Evolutionary conservation across 2,329 filamentous ascomycete genomes (phyloP).

Genomic region (Sarocladium oryzae): DNA sequence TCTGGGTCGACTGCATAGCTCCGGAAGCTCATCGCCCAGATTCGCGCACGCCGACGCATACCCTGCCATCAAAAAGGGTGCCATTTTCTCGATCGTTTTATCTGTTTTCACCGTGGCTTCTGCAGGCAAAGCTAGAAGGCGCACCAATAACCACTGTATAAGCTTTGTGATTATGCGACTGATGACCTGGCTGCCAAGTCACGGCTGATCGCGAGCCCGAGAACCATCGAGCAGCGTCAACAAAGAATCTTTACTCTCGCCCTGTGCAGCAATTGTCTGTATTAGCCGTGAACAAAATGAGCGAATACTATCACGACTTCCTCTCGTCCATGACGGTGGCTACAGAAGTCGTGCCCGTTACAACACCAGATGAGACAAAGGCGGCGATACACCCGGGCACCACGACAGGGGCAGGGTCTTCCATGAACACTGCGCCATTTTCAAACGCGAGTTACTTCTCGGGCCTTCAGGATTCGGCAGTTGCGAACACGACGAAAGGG

Average conservation of each 20-base stretch:
- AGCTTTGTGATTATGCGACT: not conserved
- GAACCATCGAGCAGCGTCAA: not conserved
- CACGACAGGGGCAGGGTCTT: constrained; percentile 10
- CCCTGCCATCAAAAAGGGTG: too few species aligned
- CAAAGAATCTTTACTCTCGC: not conserved
- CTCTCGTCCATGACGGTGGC: constrained; percentile 47
- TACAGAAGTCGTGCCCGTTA: constrained; percentile 30
- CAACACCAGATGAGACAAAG: constrained; percentile 33
- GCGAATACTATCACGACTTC: constrained; percentile 51
- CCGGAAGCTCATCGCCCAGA: too few species aligned
- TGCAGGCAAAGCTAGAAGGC: too few species aligned
- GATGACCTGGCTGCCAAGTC: not conserved
- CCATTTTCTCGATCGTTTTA: too few species aligned
- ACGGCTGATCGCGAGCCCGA: not conserved
- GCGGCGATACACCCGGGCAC: constrained; percentile 27
- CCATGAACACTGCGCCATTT: not conserved
- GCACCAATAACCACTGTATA: not conserved
- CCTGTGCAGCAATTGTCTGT: not conserved
- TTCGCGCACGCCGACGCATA: too few species aligned
- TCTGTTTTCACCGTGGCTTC: too few species aligned
- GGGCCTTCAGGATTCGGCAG: constrained; percentile 42
- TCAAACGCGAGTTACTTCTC: constrained; percentile 40
- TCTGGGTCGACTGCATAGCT: too few species aligned
- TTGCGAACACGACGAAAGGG: constrained; percentile 41
- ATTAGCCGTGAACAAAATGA: constrained; percentile 35